Evolutionary conservation across 495 filamentous ascomycete species (phyloP), one percentile per base, ranked within the genome.

Genomic region (Penicillium flavigenum): DNA sequence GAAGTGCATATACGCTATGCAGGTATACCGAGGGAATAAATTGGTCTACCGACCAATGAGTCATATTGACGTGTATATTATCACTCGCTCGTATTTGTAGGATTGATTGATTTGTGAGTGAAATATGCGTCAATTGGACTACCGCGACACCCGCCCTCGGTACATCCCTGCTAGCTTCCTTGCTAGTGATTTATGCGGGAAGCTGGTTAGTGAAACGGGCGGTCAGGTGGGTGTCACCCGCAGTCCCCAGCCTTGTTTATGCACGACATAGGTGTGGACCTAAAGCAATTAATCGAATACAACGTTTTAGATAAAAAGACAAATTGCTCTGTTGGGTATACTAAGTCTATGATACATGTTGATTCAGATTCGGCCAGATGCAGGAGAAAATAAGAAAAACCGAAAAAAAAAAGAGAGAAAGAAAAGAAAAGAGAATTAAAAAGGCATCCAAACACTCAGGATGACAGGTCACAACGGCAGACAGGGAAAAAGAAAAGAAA

Each of bases 261-360:
- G 54, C 47, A 57, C 34, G 32, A 57, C 54, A 50, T 57, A 43
- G 2, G 27, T 12, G 20, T 51, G 48, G 36, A 39, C 31, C 42
- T 6, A 11, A 46, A n/a, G 22, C 19, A 27, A 20, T 46, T 32
- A 22, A 47, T 26, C 7, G n/a, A 8, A 17, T 8, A 7, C 1
- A 39, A 39, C 16, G 36, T 39, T 29, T 5, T 42, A 39, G 27
- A 44, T 22, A 54, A 47, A 67, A 26, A 65, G 58, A 61, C 42
- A 64, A 63, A 66, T 65, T 70, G 72, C 71, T 68, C 59, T 62
- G 72, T 63, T 65, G 71, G 74, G 74, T 76, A 76, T 76, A 75
- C 72, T 75, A 74, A 70, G 67, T 76, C 74, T 76, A 76, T 76
- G 69, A 63, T 75, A 76, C 72, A 76, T 67, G 68, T 68, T 65